phyloP scores from a whole-genome alignment of 305 asterid species.

The Fraxinus albicans region DNA sequence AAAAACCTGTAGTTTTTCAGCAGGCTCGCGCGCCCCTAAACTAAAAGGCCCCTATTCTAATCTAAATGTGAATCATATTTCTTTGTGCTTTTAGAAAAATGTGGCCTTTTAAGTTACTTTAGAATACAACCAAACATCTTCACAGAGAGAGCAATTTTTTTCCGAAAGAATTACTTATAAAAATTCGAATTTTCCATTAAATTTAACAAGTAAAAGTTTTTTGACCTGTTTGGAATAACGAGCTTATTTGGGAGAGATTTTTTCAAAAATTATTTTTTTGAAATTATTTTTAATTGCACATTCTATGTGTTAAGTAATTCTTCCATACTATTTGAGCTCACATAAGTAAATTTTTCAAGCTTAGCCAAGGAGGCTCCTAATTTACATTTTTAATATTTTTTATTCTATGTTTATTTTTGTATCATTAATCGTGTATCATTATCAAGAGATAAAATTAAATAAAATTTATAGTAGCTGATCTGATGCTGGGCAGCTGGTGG shows the following conservation, averaged over 20 bases:
- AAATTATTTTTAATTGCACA: too few relatives aligned
- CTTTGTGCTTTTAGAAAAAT: neutral
- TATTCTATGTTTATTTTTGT: neutral
- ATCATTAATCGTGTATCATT: neutral
- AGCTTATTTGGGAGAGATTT: neutral
- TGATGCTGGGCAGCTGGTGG: conserved; percentile 34
- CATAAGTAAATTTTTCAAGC: neutral
- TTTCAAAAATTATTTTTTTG: neutral
- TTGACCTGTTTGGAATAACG: neutral
- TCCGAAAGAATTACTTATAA: neutral
- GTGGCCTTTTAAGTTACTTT: neutral
- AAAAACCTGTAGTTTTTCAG: too few relatives aligned
- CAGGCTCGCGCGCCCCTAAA: too few relatives aligned
- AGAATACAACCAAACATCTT: neutral
- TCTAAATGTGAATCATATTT: too few relatives aligned
- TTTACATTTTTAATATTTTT: neutral
- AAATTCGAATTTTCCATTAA: neutral
- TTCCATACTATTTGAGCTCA: too few relatives aligned
- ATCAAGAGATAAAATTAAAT: neutral
- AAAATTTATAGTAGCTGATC: conserved; percentile 22
- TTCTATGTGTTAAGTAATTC: too few relatives aligned
- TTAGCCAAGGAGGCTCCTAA: neutral
- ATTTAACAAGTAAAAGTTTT: neutral
- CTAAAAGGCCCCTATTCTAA: too few relatives aligned
- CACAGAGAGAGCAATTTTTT: neutral